Evolutionary conservation across 1,139 yeast genomes (phyloP), one percentile per base, ranked within the genome.

Genomic region (Suhomyces chickasaworum): DNA sequence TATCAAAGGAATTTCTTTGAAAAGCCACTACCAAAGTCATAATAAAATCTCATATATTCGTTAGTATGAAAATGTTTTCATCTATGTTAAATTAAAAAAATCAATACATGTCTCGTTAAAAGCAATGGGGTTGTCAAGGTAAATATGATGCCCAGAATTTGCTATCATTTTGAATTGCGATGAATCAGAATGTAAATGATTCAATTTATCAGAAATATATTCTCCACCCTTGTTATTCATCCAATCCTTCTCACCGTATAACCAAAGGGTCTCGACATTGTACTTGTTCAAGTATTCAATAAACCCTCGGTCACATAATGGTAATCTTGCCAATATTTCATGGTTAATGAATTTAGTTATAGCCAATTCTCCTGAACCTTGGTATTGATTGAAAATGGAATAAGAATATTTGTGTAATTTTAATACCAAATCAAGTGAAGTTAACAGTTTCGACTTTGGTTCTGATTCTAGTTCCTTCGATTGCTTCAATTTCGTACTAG

Each of bases 241-340:
- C 78, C 78, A 73, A 49, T 73, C 77, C 37, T 65, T 66, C 9
- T 70, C 76, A 1, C 77, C 79, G 47, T 74, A 74, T 34, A 72
- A 42, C 75, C 78, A 71, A 4, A 66, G 47, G 1, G 65, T 60
- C 37, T 59, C 58, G 10, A 71, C 59, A 2, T 62, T 50, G 18
- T 63, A 46, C 3, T 64, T 54, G 4, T 53, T 50, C 10, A 72
- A 50, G 46, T 60, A 66, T 39, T 69, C 69, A 7, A 64, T 61
- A 21, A 73, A 57, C 1, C 75, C 75, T 22, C 78, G 61, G 48
- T 73, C 78, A 46, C 74, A 60, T n/a, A 74, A 56, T 0, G 79
- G 79, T 23, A 74, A 53, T 20, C 59, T 57, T 0, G 79, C 70
- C 31, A 74, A 58, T 13, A 74, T 71, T 47, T 73, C 76, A 50